Evolutionary conservation across 164 flowering plant genomes (phyloP).

Genomic region (Houttuynia cordata): DNA sequence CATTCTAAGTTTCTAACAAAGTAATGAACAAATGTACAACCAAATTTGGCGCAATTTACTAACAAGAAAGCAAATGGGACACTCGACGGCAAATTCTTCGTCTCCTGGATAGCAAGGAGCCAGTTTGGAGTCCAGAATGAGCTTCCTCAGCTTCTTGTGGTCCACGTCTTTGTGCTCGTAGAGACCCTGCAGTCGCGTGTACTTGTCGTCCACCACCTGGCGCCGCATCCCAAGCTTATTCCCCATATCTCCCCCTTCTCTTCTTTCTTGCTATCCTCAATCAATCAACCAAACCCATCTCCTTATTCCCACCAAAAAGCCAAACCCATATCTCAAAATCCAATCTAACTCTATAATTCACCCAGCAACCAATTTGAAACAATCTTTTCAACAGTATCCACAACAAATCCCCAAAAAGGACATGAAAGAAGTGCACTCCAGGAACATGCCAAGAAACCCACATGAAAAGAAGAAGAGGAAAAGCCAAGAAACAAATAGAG

Average conservation of each 20-base stretch:
- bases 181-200: constrained; percentile 78
- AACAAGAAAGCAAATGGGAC: constrained; percentile 96
- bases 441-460: too few relatives aligned
- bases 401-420: too few relatives aligned
- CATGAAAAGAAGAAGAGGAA: too few relatives aligned
- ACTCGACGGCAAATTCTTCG: constrained; percentile 24
- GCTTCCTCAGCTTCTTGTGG: constrained; percentile 86
- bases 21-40: background rate
- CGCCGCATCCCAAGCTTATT: constrained; percentile 73
- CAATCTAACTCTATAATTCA: too few relatives aligned
- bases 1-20: background rate
- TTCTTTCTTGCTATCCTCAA: too few relatives aligned
- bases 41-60: constrained; percentile 7
- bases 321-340: too few relatives aligned
- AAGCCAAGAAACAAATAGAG: too few relatives aligned
- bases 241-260: constrained; percentile 38
- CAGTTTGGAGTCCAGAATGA: constrained; percentile 78
- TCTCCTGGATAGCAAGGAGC: constrained; percentile 95
- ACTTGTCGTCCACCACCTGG: constrained; percentile 82
- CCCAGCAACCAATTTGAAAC: too few relatives aligned
- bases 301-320: too few relatives aligned
- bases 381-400: too few relatives aligned
- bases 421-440: too few relatives aligned
- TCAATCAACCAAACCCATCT: too few relatives aligned
- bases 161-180: constrained; percentile 78